A percentile compares a stretch with the other conserved stretches of the same genome.
Conservation (phyloP, 352 stramenopile species). For the Hyaloperonospora brassicae region DNA sequence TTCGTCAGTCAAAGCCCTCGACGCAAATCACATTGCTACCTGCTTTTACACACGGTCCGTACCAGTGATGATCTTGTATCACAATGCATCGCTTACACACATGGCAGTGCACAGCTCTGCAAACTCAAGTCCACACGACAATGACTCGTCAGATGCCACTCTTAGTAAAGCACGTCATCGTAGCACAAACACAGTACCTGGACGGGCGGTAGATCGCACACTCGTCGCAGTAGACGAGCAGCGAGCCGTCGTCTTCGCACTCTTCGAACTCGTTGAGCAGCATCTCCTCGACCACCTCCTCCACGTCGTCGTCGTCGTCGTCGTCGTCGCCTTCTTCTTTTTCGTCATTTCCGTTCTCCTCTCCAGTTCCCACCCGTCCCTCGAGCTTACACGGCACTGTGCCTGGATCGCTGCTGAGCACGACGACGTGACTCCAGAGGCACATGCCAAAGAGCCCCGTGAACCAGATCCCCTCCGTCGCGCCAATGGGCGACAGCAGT, state of each 20-base stretch:
- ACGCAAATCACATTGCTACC: neutral
- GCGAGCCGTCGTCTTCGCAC: conserved; percentile 61
- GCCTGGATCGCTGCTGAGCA: conserved; percentile 76
- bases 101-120: conserved; percentile 67
- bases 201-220: conserved; percentile 70
- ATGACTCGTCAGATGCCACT: neutral
- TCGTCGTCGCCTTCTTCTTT: conserved; percentile 19
- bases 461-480: conserved; percentile 41
- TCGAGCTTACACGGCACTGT: conserved; percentile 44
- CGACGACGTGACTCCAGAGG: conserved; percentile 58
- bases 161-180: neutral
- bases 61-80: conserved; percentile 83
- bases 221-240: conserved; percentile 75
- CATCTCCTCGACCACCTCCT: conserved; percentile 60
- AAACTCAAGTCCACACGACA: neutral
- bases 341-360: conserved; percentile 2
- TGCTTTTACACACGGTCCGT: neutral
- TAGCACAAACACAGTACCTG: conserved; percentile 26
- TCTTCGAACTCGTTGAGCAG: conserved; percentile 54
- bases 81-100: conserved; percentile 73
- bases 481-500: conserved; percentile 37
- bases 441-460: conserved; percentile 55
- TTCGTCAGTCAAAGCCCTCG: neutral
- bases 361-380: conserved; percentile 7
- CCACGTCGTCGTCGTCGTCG: conserved; percentile 23